Evolutionary conservation across 1,139 yeast species (phyloP), one percentile per base, ranked within the genome.

Genomic region (Taiozyma sp.): DNA sequence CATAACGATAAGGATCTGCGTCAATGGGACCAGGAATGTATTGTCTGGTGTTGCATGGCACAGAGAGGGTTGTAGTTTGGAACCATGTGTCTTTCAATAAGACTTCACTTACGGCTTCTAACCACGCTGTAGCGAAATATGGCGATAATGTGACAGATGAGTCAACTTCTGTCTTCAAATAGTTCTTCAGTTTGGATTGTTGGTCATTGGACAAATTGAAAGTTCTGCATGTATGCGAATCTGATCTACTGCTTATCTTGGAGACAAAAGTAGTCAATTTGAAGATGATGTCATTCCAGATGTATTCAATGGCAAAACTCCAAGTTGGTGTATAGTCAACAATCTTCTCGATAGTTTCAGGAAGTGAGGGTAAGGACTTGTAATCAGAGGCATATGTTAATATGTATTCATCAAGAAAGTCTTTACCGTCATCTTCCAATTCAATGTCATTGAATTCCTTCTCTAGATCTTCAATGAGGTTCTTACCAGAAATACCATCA

Each of bases 11-110:
- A 16, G 28, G 32, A 19, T 51, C 55, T 4, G 29, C 7, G 14
- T 55, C 56, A 6, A 40, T 24, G 3, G 53, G 49, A 1, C 49
- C 4, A 2, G 54, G 51, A 2, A 56, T 8, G 32, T 28, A 56
- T 42, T 53, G 53, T 45, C 62, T 51, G 22, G 60, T 42, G 39
- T 59, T 52, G 43, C 56, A 52, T 11, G 61, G 55, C 6, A 54
- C 47, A 8, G 59, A 50, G 28, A 56, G 28, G 41, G 57, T 57
- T 2, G 53, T 46, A 8, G 54, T 13, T 13, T 51, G 45, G 9
- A 53, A 32, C 46, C 46, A 53, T 3, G 48, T 24, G 7, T 49
- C 34, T 2, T 34, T 16, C 1, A 50, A 45, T 0, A 53, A 3
- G 1, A 40, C 42, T 3, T 46, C 30, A 13, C 53, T 46, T 29